phyloP scores from a whole-genome alignment of 1,284 basidiomycete genomes.

The Melampsora abietis-canadensis region DNA sequence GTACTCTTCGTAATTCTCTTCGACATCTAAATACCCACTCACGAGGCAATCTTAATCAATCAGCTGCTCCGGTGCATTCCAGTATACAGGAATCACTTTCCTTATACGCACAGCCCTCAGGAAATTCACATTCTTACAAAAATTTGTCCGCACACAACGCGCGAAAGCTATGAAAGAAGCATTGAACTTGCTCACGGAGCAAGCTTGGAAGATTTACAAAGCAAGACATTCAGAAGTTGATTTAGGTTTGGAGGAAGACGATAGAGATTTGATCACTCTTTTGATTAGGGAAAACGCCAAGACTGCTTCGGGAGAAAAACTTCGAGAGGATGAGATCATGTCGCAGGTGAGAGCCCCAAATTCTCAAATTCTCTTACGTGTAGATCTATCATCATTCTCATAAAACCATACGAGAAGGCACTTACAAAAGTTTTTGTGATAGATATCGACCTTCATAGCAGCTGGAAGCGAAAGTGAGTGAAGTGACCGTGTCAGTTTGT shows the following conservation, averaged over 20 bases:
- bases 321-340: slow-evolving; percentile 5
- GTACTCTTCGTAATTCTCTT: background rate
- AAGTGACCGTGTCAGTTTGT: background rate
- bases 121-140: background rate
- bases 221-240: slow-evolving; percentile 4
- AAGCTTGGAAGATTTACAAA: slow-evolving; percentile 14
- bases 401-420: too few relatives aligned
- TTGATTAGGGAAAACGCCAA: slow-evolving; percentile 2
- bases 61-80: background rate
- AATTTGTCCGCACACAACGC: background rate
- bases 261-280: slow-evolving; percentile 12
- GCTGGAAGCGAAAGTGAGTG: slow-evolving; percentile 17
- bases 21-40: background rate
- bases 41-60: background rate
- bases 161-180: background rate
- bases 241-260: slow-evolving; percentile 15
- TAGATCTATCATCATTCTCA: background rate
- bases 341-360: slow-evolving; percentile 19
- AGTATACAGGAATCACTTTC: background rate
- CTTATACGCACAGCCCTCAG: background rate
- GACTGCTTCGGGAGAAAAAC: background rate
- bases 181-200: background rate
- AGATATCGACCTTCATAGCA: slow-evolving; percentile 9
- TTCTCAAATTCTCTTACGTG: slow-evolving; percentile 3
- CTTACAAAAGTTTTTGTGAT: background rate